phyloP scores from a whole-genome alignment of 768 basidiomycete species.

The Kwoniella pini region DNA sequence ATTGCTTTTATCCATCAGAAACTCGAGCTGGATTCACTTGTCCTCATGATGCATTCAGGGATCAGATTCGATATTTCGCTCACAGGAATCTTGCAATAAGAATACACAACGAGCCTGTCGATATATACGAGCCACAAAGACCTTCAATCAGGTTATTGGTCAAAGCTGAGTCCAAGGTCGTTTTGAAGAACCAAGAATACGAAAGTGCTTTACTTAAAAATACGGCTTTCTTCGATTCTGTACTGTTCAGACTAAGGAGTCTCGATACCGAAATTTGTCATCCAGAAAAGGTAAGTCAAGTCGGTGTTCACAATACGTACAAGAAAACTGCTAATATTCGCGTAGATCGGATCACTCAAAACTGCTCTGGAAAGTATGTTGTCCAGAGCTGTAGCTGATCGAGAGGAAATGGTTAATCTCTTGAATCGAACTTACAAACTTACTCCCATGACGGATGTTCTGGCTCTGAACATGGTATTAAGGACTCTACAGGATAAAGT shows the following conservation, averaged over 20 bases:
- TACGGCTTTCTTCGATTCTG: conserved; percentile 58
- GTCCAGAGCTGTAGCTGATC: conserved; percentile 65
- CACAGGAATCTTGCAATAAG: conserved; percentile 61
- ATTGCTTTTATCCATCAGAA: conserved; percentile 89
- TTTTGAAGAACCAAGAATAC: conserved; percentile 90
- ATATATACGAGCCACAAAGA: conserved; percentile 80
- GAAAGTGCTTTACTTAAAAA: conserved; percentile 72
- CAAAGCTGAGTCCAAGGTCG: conserved; percentile 79
- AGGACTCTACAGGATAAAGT: conserved; percentile 87
- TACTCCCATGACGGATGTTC: conserved; percentile 76
- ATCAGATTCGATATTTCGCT: conserved; percentile 90
- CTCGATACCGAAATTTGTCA: conserved; percentile 52
- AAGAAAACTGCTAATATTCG: neutral
- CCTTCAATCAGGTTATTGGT: conserved; percentile 85
- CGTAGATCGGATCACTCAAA: conserved; percentile 37
- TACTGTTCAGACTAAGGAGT: conserved; percentile 52
- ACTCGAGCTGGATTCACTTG: conserved; percentile 83
- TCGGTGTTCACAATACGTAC: no score
- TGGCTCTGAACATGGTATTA: conserved; percentile 81
- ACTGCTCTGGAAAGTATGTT: conserved; percentile 60
- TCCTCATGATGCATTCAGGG: conserved; percentile 88
- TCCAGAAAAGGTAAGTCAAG: conserved; percentile 40
- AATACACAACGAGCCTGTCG: conserved; percentile 80
- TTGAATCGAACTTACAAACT: conserved; percentile 80
- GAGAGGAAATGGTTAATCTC: conserved; percentile 68